Percentiles rank a stretch among this genome's conserved stretches.
Evolutionary conservation across 2,329 filamentous ascomycete genomes (phyloP).

Genomic region (Endocalyx cinctus): DNA sequence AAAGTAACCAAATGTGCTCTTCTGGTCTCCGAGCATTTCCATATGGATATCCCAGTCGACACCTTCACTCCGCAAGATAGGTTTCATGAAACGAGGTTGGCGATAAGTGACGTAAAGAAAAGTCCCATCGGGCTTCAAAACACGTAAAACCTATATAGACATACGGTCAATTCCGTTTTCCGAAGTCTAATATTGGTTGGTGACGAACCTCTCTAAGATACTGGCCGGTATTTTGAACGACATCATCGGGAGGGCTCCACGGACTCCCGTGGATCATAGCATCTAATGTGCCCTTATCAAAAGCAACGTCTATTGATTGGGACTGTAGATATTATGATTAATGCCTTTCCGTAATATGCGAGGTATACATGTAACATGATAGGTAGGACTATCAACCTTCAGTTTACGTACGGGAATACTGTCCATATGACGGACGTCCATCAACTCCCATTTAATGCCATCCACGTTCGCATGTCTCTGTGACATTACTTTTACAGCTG

Average conservation of each 20-base stretch:
- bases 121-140: conserved; percentile 41
- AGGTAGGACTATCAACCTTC: no score
- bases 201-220: conserved; percentile 45
- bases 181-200: background rate
- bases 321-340: no score
- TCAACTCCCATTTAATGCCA: conserved; percentile 44
- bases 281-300: conserved; percentile 54
- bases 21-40: conserved; percentile 34
- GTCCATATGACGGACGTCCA: conserved; percentile 48
- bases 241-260: conserved; percentile 47
- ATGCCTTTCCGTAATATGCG: no score
- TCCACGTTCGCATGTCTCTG: conserved; percentile 31
- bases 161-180: no score
- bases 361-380: no score
- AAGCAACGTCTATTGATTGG: conserved; percentile 47
- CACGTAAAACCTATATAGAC: conserved; percentile 43
- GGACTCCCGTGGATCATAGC: conserved; percentile 51
- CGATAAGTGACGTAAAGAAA: conserved; percentile 52
- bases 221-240: conserved; percentile 39
- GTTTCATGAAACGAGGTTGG: conserved; percentile 50
- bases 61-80: conserved; percentile 37
- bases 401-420: conserved; percentile 31
- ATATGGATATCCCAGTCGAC: conserved; percentile 39
- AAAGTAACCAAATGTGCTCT: conserved; percentile 44
- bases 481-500: conserved; percentile 50